Evolutionary conservation across 2,329 filamentous ascomycete genomes (phyloP).

Genomic region (Endoconidiophora laricicola): DNA sequence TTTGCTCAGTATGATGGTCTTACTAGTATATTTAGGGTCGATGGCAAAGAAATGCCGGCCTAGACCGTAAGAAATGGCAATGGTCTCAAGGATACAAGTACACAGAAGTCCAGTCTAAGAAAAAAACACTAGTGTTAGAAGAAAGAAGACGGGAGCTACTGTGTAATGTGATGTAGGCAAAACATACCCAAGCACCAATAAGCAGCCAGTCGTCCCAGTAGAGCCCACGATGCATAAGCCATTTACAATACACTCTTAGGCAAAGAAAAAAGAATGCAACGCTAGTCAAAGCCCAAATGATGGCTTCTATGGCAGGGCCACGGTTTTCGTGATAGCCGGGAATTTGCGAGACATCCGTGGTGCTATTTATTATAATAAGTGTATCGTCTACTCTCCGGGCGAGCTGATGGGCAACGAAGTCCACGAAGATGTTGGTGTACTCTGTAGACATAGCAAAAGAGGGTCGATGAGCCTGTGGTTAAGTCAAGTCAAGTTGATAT

Average conservation of each 20-base stretch:
- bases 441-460: too few species aligned
- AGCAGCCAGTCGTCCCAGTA: conserved; percentile 24
- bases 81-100: conserved; percentile 8
- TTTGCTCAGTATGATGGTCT: not conserved
- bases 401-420: too few species aligned
- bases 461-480: too few species aligned
- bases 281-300: conserved; percentile 10
- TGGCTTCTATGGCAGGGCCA: conserved; percentile 2
- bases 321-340: conserved; percentile 9
- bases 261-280: conserved; percentile 14
- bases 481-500: too few species aligned
- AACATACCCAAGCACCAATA: conserved; percentile 18
- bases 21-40: not conserved
- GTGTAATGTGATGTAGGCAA: not conserved
- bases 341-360: not conserved
- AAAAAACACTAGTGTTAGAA: not conserved
- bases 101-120: not conserved
- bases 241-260: conserved; percentile 23
- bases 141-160: not conserved
- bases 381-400: not conserved
- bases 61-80: conserved; percentile 13
- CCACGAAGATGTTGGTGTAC: too few species aligned
- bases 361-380: not conserved
- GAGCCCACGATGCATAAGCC: conserved; percentile 20
- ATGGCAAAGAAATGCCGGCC: conserved; percentile 13